phyloP scores from a whole-genome alignment of 2,329 filamentous ascomycete genomes.

The Clarireedia homoeocarpa region DNA sequence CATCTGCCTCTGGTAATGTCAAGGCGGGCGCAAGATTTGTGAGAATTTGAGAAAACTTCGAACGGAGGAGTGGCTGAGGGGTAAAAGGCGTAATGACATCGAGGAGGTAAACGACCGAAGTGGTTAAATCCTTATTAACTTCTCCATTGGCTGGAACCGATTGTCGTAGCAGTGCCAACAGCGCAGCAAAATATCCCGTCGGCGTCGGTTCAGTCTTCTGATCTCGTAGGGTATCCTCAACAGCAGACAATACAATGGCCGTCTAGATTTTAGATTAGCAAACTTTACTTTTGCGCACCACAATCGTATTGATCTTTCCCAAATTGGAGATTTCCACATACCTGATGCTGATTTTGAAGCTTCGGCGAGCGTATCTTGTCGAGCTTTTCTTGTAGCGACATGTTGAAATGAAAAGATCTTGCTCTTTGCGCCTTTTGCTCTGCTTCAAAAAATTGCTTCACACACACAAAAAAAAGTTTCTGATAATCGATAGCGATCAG shows the following conservation, averaged over 20 bases:
- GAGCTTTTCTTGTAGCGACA: conserved; percentile 79
- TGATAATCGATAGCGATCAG: conserved; percentile 15
- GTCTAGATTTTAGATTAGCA: conserved; percentile 44
- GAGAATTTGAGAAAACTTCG: conserved; percentile 93
- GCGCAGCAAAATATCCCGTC: conserved; percentile 92
- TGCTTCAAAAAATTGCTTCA: conserved; percentile 9
- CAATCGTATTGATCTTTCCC: too few relatives aligned
- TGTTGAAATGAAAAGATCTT: conserved; percentile 27
- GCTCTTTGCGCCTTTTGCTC: conserved; percentile 22
- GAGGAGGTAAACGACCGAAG: conserved; percentile 89
- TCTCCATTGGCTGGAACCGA: conserved; percentile 57
- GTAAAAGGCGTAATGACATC: conserved; percentile 83
- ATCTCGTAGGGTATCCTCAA: conserved; percentile 86
- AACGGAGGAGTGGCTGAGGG: conserved; percentile 77
- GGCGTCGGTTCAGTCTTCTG: conserved; percentile 77
- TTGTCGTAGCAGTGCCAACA: conserved; percentile 79
- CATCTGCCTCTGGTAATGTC: conserved; percentile 72
- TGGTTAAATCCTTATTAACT: conserved; percentile 73
- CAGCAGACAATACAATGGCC: conserved; percentile 77
- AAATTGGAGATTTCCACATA: conserved; percentile 34
- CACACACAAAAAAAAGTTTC: conserved; percentile 10
- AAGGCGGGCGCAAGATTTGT: conserved; percentile 78
- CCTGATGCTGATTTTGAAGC: conserved; percentile 90
- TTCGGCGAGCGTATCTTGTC: conserved; percentile 97
- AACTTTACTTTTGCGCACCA: conserved; percentile 1